A percentile compares a stretch with the other conserved stretches of the same genome.
These are phyloP conservation scores for Clavaria fumosa DNA, from an alignment of 768 basidiomycete species.

Conservation along the genomic window DNA sequence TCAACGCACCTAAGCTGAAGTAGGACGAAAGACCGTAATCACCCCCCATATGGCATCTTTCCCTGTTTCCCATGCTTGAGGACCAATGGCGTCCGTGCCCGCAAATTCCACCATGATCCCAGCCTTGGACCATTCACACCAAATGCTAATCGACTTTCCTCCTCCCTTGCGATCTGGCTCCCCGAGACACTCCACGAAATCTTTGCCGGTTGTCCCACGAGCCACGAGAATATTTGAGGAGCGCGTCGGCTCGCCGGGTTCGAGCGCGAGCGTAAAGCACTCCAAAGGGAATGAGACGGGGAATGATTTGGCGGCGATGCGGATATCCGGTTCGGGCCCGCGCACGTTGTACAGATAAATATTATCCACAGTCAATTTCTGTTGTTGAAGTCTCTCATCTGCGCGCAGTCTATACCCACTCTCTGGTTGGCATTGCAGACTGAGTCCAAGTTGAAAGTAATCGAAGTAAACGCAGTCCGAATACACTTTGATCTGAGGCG, in stretches of 20 bases:
- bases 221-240: constrained; percentile 28
- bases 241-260: constrained; percentile 12
- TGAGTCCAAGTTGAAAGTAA: constrained; percentile 65
- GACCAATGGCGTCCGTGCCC: constrained; percentile 59
- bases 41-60: constrained; percentile 72
- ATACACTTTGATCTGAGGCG: constrained; percentile 66
- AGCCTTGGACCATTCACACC: constrained; percentile 81
- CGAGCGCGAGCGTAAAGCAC: constrained; percentile 31
- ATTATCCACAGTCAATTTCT: constrained; percentile 43
- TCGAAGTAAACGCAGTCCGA: constrained; percentile 80
- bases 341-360: constrained; percentile 73
- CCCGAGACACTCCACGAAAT: constrained; percentile 60
- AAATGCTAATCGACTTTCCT: constrained; percentile 81
- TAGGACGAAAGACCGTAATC: constrained; percentile 40
- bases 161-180: constrained; percentile 90
- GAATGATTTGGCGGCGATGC: constrained; percentile 30
- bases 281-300: constrained; percentile 43
- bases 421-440: constrained; percentile 58
- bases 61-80: constrained; percentile 78
- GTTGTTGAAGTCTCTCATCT: constrained; percentile 32
- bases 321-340: constrained; percentile 18
- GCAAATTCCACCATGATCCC: constrained; percentile 83
- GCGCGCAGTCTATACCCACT: constrained; percentile 44
- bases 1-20: not conserved
- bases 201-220: constrained; percentile 49